Base-by-base conservation (phyloP, 1,284 basidiomycete genomes). In the Wallemia ichthyophaga region DNA sequence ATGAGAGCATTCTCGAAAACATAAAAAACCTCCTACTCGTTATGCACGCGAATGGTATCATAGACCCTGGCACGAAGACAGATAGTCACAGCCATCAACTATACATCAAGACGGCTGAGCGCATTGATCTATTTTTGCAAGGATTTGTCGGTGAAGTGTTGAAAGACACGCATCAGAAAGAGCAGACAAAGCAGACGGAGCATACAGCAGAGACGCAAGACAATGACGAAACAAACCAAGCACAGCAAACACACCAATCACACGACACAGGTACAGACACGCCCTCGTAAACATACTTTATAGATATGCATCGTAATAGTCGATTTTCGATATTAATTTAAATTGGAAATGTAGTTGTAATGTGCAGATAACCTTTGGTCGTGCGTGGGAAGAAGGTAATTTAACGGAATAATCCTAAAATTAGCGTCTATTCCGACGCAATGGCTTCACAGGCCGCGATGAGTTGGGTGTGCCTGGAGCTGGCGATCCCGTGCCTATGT, bases 1-100 rank as follows among this genome's bases (percentile, higher is more conserved):
- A n/a, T 66, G 92, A 99, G 69, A 89, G 91, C 0, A 77, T 95
- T 26, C 86, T 85, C 0, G 94, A 99, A 70, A 91, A 88, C 3
- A 75, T 98, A 64, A 98, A 98, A 72, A 98, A 98, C 68, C 85
- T 95, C 28, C 71, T 98, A 25, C 76, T 98, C 58, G 94, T 98
- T 55, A 92, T 98, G 88, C 81, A 91, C 66, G 84, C 87, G 1
- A 81, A 82, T 0, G 76, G 78, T 2, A 78, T 92, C 59, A 2
- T 64, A 67, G 75, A 58, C 69, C 72, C 74, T 79, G 61, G 66
- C 71, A 37, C 76, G 82, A 56, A 75, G 76, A 58, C 76, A 79
- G 56, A 75, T 75, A 59, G 85, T 89, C n/a, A n/a, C n/a, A n/a
- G n/a, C 65, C 76, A 75, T 61, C 79, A 78, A 0, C 70, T 94